Percentiles rank a stretch among this genome's conserved stretches.
Conservation (phyloP, 1,139 yeast species). For the Debaryomyces udenii region DNA sequence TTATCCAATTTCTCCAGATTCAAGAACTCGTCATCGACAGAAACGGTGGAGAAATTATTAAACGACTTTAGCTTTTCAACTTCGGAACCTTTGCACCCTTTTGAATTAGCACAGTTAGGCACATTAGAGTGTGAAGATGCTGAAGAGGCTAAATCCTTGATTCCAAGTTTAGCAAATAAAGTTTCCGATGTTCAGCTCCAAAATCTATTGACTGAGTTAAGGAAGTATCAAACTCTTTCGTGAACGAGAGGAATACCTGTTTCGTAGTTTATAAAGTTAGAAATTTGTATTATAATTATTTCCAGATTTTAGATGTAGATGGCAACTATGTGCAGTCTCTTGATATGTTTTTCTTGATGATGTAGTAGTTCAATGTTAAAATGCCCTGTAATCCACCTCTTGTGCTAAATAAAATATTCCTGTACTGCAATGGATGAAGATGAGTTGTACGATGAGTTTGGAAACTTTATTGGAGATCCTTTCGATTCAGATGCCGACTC, state of each 20-base stretch:
- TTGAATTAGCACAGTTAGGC: slow-evolving; percentile 93
- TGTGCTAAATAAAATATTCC: no score
- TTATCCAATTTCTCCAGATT: slow-evolving; percentile 85
- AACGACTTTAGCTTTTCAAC: slow-evolving; percentile 67
- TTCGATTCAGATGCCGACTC: slow-evolving; percentile 48
- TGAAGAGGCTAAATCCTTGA: slow-evolving; percentile 93
- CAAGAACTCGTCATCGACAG: slow-evolving; percentile 88
- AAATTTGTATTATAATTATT: slow-evolving; percentile 9
- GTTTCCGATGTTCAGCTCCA: slow-evolving; percentile 88
- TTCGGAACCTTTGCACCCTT: slow-evolving; percentile 77
- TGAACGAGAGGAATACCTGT: slow-evolving; percentile 13
- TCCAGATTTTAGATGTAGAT: not conserved
- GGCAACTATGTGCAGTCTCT: slow-evolving; percentile 2
- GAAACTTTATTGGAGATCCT: slow-evolving; percentile 66
- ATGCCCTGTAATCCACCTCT: no score
- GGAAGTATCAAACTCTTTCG: slow-evolving; percentile 58
- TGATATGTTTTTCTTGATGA: slow-evolving; percentile 8
- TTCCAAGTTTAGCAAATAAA: slow-evolving; percentile 82
- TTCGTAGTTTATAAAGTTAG: slow-evolving; percentile 6
- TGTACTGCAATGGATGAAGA: slow-evolving; percentile 29
- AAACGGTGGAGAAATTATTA: slow-evolving; percentile 87
- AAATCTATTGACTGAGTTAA: slow-evolving; percentile 80
- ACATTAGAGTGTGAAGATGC: slow-evolving; percentile 95
- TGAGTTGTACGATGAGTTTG: slow-evolving; percentile 80
- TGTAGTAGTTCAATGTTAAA: not conserved